Percentiles rank a stretch among this genome's conserved stretches.
Conservation (phyloP, 2,329 filamentous ascomycete species). For the Hymenoscyphus fraxineus region DNA sequence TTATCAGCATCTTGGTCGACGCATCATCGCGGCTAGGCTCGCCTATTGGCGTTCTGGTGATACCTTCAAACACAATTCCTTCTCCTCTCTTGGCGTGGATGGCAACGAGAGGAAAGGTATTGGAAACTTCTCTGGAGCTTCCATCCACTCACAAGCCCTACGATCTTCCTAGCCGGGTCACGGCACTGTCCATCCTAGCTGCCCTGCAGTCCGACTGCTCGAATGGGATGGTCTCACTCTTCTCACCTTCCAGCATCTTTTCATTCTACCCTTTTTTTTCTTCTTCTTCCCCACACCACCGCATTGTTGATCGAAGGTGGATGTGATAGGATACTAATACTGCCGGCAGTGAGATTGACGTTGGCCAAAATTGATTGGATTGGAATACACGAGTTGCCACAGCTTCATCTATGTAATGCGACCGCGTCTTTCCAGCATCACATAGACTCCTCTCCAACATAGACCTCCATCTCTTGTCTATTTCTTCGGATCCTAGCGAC, state of each 20-base stretch:
- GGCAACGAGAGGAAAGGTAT: not conserved
- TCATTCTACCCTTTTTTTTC: conserved; percentile 4
- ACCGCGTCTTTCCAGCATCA: conserved; percentile 11
- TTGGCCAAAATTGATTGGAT: conserved; percentile 4
- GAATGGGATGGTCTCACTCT: conserved; percentile 8
- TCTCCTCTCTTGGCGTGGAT: not conserved
- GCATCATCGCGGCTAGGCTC: not conserved
- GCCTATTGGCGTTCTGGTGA: not conserved
- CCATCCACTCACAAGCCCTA: not conserved
- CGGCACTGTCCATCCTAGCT: conserved; percentile 1
- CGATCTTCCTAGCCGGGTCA: not conserved
- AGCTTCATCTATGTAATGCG: conserved; percentile 21
- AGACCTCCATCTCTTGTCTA: conserved; percentile 25
- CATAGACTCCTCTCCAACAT: conserved; percentile 14
- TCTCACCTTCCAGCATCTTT: not conserved
- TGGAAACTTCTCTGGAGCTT: not conserved
- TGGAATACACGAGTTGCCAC: conserved; percentile 12
- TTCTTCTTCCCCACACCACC: conserved; percentile 9
- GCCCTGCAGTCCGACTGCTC: conserved; percentile 8
- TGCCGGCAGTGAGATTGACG: conserved; percentile 11
- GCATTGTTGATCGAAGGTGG: conserved; percentile 16
- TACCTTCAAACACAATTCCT: not conserved
- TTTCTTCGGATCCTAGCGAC: conserved; percentile 30
- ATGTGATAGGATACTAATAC: conserved; percentile 18
- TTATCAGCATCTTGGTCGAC: not conserved